These are phyloP conservation scores for Sporothrix pseudoabietina DNA, from an alignment of 2,329 filamentous ascomycete genomes.

Conservation along the genomic window DNA sequence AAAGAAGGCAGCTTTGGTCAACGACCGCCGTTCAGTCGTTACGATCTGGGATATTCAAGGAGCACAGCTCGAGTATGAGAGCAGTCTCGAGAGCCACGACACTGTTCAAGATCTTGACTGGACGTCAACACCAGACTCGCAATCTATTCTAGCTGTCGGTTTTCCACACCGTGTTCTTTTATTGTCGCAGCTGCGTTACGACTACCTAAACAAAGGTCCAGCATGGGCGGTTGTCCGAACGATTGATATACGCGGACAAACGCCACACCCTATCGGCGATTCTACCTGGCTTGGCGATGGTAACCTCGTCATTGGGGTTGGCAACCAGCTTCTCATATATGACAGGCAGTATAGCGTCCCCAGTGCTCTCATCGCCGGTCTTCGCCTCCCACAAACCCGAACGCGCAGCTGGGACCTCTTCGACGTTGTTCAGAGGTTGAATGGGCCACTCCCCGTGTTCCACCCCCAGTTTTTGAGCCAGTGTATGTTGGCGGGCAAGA, in stretches of 20 bases:
- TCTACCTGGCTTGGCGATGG: conserved; percentile 88
- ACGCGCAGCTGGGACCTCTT: conserved; percentile 69
- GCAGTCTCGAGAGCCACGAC: conserved; percentile 72
- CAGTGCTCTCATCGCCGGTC: conserved; percentile 58
- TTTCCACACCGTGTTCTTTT: conserved; percentile 84
- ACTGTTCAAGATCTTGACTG: conserved; percentile 86
- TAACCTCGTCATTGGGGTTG: conserved; percentile 82
- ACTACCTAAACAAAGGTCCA: conserved; percentile 85
- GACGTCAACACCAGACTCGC: conserved; percentile 86
- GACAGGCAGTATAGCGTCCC: conserved; percentile 71
- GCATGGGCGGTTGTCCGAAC: conserved; percentile 86
- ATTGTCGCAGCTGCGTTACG: conserved; percentile 84
- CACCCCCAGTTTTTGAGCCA: conserved; percentile 90
- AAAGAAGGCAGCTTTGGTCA: conserved; percentile 82
- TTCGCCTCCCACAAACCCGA: conserved; percentile 53
- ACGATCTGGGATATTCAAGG: conserved; percentile 91
- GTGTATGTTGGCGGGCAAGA: conserved; percentile 80
- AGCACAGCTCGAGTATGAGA: conserved; percentile 77
- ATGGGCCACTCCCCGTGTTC: conserved; percentile 84
- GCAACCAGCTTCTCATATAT: conserved; percentile 87
- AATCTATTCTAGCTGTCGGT: conserved; percentile 88
- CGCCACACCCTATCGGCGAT: conserved; percentile 88
- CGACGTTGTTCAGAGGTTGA: conserved; percentile 78
- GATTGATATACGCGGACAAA: conserved; percentile 77
- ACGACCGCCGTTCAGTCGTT: conserved; percentile 69